Conservation (phyloP, 2,329 filamentous ascomycete species). For the Xylaria sp. region DNA sequence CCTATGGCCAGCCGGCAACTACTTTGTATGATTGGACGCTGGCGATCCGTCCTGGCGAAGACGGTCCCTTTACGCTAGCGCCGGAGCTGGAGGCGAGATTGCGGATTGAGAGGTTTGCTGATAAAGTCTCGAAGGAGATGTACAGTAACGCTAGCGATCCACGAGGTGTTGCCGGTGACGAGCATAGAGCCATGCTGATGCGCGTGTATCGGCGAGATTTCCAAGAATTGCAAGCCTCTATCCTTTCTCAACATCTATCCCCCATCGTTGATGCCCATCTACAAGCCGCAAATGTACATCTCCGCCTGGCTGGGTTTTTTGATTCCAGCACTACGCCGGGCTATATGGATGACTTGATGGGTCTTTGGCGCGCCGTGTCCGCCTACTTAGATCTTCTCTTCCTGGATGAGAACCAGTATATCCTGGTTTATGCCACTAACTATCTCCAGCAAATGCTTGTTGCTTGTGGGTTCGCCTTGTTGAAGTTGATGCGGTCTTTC, state of each 20-base stretch:
- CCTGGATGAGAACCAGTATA: conserved; percentile 65
- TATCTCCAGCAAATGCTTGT: conserved; percentile 88
- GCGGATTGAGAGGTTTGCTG: conserved; percentile 78
- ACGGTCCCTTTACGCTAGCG: conserved; percentile 68
- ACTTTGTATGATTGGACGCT: conserved; percentile 81
- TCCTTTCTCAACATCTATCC: conserved; percentile 68
- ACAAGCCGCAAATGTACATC: conserved; percentile 77
- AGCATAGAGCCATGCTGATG: conserved; percentile 74
- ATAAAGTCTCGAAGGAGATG: conserved; percentile 82
- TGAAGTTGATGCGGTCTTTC: conserved; percentile 82
- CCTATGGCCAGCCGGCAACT: conserved; percentile 83
- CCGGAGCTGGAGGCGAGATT: conserved; percentile 74
- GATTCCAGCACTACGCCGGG: conserved; percentile 77
- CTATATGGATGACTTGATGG: conserved; percentile 79
- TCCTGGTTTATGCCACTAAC: conserved; percentile 75
- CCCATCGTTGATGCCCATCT: conserved; percentile 73
- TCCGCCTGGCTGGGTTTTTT: conserved; percentile 83
- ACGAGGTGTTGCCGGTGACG: conserved; percentile 73
- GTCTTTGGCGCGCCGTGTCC: conserved; percentile 77
- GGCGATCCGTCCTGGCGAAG: conserved; percentile 68
- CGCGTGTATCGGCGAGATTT: conserved; percentile 74
- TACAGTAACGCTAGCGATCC: conserved; percentile 82
- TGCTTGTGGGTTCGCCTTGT: conserved; percentile 79
- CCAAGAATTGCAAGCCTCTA: conserved; percentile 70
- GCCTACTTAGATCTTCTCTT: conserved; percentile 75